A percentile compares a stretch with the other conserved stretches of the same genome.
These are phyloP conservation scores for Pseudogymnoascus sp. DNA, from an alignment of 2,329 filamentous ascomycete genomes.

Conservation along the genomic window DNA sequence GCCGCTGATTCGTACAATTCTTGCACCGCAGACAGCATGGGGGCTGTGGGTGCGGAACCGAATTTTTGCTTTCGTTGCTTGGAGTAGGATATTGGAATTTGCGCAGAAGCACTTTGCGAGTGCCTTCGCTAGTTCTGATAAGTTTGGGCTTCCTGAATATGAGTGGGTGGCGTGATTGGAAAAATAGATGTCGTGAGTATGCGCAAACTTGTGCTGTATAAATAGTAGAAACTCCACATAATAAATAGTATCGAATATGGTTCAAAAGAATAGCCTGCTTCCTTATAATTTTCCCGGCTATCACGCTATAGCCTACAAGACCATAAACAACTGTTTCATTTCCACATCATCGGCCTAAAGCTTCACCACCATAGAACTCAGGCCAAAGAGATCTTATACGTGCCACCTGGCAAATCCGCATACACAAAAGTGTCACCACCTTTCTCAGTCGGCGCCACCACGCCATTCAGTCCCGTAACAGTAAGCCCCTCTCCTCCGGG, in stretches of 20 bases:
- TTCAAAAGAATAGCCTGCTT: neutral
- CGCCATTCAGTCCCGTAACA: neutral
- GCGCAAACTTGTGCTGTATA: neutral
- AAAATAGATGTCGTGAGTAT: neutral
- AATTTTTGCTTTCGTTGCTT: conserved; percentile 33
- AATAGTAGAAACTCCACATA: neutral
- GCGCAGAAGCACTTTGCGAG: conserved; percentile 26
- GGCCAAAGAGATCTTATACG: neutral
- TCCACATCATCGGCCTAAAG: neutral
- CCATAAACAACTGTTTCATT: neutral
- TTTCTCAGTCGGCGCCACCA: neutral
- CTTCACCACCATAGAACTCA: neutral
- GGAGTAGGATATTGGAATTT: conserved; percentile 29
- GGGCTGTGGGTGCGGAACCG: conserved; percentile 37
- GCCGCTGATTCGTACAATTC: conserved; percentile 27
- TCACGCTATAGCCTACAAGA: neutral
- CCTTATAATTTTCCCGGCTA: neutral
- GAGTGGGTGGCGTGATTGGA: conserved; percentile 19
- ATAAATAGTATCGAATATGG: neutral
- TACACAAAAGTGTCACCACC: neutral
- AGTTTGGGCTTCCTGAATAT: conserved; percentile 33
- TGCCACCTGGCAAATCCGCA: neutral
- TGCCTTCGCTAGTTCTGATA: conserved; percentile 26
- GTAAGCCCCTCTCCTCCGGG: neutral
- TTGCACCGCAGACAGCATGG: conserved; percentile 38